These are phyloP conservation scores for Fusarium transvaalense DNA, from an alignment of 2,329 filamentous ascomycete genomes.

Conservation along the genomic window DNA sequence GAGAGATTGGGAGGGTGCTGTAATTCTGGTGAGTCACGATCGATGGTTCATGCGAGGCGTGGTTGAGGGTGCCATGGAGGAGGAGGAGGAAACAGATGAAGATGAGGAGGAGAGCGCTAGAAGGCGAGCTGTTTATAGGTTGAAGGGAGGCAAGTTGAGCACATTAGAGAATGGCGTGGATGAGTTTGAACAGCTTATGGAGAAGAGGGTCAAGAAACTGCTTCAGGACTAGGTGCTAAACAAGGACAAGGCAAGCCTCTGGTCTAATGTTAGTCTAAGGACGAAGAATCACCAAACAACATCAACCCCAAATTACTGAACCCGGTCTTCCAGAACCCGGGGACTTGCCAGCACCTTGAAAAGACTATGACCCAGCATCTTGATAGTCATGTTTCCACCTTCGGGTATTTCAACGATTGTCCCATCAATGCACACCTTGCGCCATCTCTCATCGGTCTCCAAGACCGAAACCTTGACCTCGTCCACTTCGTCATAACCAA, in stretches of 20 bases:
- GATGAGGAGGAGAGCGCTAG: conserved; percentile 58
- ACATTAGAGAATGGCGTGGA: conserved; percentile 70
- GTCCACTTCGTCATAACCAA: conserved; percentile 79
- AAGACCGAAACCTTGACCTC: conserved; percentile 74
- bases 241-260: neutral
- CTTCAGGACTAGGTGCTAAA: conserved; percentile 42
- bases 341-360: conserved; percentile 61
- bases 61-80: conserved; percentile 60
- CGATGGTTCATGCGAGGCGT: conserved; percentile 83
- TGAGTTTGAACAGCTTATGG: conserved; percentile 73
- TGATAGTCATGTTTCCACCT: conserved; percentile 78
- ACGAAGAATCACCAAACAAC: neutral
- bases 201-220: conserved; percentile 67
- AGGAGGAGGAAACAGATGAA: conserved; percentile 56
- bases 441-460: conserved; percentile 80
- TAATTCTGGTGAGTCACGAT: conserved; percentile 85
- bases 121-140: conserved; percentile 69
- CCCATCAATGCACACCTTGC: conserved; percentile 91
- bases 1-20: conserved; percentile 76
- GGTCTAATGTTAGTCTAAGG: neutral
- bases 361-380: conserved; percentile 58
- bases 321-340: conserved; percentile 31
- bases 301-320: neutral
- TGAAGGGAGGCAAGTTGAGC: conserved; percentile 69
- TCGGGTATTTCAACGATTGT: conserved; percentile 81